Conservation (phyloP, 2,329 filamentous ascomycete species). For the Taxawa tesnikishii region DNA sequence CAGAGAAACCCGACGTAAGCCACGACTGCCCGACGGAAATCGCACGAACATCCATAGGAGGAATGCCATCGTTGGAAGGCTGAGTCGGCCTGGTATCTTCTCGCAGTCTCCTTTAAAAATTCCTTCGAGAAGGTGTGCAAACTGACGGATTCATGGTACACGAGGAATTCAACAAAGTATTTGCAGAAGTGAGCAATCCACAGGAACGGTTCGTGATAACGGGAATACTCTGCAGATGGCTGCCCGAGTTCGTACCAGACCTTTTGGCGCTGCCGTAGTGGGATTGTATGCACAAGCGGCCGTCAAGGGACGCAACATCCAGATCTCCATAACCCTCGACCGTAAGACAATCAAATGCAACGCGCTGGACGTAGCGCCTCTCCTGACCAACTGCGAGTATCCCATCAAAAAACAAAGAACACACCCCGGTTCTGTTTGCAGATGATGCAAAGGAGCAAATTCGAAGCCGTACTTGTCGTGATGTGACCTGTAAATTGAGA, state of each 20-base stretch:
- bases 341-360: conserved; percentile 47
- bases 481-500: no score
- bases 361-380: conserved; percentile 39
- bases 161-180: conserved; percentile 57
- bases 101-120: no score
- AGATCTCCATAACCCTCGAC: conserved; percentile 54
- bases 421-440: conserved; percentile 29
- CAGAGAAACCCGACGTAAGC: conserved; percentile 52
- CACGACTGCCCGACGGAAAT: conserved; percentile 52
- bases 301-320: conserved; percentile 26
- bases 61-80: conserved; percentile 46
- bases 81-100: no score
- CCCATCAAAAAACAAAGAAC: conserved; percentile 47
- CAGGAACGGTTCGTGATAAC: conserved; percentile 51
- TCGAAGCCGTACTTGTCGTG: conserved; percentile 28
- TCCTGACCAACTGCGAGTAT: conserved; percentile 34
- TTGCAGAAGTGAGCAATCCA: conserved; percentile 64
- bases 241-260: conserved; percentile 52
- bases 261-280: conserved; percentile 18
- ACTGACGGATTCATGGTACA: conserved; percentile 24
- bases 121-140: conserved; percentile 52
- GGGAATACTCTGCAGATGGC: conserved; percentile 48
- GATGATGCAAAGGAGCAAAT: conserved; percentile 42
- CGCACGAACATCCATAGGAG: conserved; percentile 32
- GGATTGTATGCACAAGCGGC: conserved; percentile 52